These are phyloP conservation scores for Trypanosoma vivax DNA, from an alignment of 208 protist species.

Conservation along the genomic window DNA sequence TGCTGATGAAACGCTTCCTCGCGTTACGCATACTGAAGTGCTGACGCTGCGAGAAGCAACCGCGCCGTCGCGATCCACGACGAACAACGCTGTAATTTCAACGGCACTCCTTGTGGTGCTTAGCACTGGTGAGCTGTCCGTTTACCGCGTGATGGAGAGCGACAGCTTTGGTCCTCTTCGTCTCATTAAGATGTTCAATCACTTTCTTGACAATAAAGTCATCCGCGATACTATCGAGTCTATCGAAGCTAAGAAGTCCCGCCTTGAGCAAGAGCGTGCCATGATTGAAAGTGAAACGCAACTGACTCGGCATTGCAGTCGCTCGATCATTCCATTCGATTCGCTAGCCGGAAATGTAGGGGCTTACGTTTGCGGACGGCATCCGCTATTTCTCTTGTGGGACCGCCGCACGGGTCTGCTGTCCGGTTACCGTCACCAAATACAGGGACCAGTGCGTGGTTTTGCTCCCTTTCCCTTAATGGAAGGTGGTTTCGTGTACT, in stretches of 20 bases:
- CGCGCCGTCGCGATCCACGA: slow-evolving; percentile 11
- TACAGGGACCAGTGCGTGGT: slow-evolving; percentile 46
- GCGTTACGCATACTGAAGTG: slow-evolving; percentile 50
- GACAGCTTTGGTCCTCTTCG: slow-evolving; percentile 43
- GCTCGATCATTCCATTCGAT: slow-evolving; percentile 52
- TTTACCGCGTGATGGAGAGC: slow-evolving; percentile 39
- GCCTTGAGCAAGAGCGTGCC: slow-evolving; percentile 45
- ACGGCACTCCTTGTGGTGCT: slow-evolving; percentile 51
- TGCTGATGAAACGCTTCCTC: slow-evolving; percentile 28
- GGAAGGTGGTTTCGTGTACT: slow-evolving; percentile 67
- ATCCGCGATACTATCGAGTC: slow-evolving; percentile 71
- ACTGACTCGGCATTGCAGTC: slow-evolving; percentile 55
- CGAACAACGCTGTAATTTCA: slow-evolving; percentile 4
- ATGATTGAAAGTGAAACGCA: slow-evolving; percentile 54
- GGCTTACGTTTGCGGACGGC: slow-evolving; percentile 80
- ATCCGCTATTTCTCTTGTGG: slow-evolving; percentile 75
- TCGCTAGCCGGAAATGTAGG: slow-evolving; percentile 41
- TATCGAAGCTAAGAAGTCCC: slow-evolving; percentile 64
- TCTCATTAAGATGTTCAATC: slow-evolving; percentile 63
- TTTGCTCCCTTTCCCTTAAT: slow-evolving; percentile 69
- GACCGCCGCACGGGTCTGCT: slow-evolving; percentile 41
- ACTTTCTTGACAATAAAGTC: slow-evolving; percentile 66
- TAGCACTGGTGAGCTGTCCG: slow-evolving; percentile 66
- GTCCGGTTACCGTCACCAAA: slow-evolving; percentile 54
- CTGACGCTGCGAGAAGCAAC: slow-evolving; percentile 5